Evolutionary conservation across 441 rosid genomes (phyloP).

Genomic region (Gossypium gossypioides): DNA sequence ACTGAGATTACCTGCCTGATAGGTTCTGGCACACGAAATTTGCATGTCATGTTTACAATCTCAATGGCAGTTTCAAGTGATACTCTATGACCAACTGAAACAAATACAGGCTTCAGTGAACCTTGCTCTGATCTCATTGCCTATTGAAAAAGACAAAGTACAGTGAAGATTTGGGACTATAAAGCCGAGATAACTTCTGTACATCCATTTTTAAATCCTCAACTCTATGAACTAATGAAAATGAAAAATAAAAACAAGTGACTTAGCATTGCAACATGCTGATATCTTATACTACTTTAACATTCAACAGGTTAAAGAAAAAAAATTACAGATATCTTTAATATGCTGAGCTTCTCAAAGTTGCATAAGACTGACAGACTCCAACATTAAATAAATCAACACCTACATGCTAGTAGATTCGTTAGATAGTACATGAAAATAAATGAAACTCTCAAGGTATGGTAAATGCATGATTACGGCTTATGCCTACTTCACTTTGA

Average conservation of each 20-base stretch:
- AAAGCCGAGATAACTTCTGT: background rate
- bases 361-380: background rate
- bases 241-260: background rate
- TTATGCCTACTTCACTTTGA: background rate
- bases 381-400: background rate
- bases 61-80: slow-evolving; percentile 63
- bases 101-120: slow-evolving; percentile 54
- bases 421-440: background rate
- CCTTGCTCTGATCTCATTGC: slow-evolving; percentile 50
- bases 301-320: background rate
- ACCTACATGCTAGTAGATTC: background rate
- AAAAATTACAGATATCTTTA: background rate
- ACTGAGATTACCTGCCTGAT: slow-evolving; percentile 56
- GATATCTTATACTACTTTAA: background rate
- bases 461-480: background rate
- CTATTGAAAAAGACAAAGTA: slow-evolving; percentile 25
- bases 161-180: background rate
- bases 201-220: background rate
- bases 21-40: slow-evolving; percentile 80
- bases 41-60: slow-evolving; percentile 61
- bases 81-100: slow-evolving; percentile 75
- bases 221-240: background rate
- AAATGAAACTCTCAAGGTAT: background rate
- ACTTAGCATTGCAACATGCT: background rate
- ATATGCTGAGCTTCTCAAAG: background rate